Base-by-base conservation (phyloP, 805 yeast species). In the Kuraishia hungarica region DNA sequence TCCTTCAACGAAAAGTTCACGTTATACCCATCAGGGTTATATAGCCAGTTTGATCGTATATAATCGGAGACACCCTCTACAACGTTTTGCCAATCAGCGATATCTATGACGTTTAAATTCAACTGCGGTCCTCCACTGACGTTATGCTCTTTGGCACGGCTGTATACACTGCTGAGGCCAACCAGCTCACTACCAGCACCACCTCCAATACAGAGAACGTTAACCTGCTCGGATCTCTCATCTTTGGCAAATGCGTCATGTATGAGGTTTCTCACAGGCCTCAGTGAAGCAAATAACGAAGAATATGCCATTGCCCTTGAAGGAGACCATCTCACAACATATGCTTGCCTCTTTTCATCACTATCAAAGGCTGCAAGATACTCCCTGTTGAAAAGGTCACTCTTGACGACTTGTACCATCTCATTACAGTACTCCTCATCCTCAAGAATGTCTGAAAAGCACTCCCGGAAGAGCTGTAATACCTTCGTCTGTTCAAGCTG, bases 171-270 rank as follows among this genome's bases (percentile, higher is more conserved):
- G 1, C 82, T 81, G 49, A 89, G 63, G 0, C 81, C 88, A 35
- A 83, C 81, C 23, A 89, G 68, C 65, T 90, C 97, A 1, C 90
- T 88, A 3, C 93, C 89, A 0, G 97, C 97, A 39, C 97, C 97
- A 23, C 96, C 97, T 20, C 97, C 97, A 43, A 91, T 75, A 61
- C 86, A 80, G 39, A 89, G 66, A 0, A 84, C 79, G 6, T 75
- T 67, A 2, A 71, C 63, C 4, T 19, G 47, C n/a, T 19, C 21
- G 19, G 11, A 24, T 10, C 48, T 51, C 17, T 67, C 62, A 19
- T 57, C 54, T 5, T 60, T 60, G 5, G 10, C 43, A 20, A 23
- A 10, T 5, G 29, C 5, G 28, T 54, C 54, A n/a, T 26, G 39
- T 11, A 54, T 24, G 15, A 23, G 15, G 6, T 62, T 63, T 1